Base-by-base conservation (phyloP, 2,329 filamentous ascomycete species). In the Fusarium citri region DNA sequence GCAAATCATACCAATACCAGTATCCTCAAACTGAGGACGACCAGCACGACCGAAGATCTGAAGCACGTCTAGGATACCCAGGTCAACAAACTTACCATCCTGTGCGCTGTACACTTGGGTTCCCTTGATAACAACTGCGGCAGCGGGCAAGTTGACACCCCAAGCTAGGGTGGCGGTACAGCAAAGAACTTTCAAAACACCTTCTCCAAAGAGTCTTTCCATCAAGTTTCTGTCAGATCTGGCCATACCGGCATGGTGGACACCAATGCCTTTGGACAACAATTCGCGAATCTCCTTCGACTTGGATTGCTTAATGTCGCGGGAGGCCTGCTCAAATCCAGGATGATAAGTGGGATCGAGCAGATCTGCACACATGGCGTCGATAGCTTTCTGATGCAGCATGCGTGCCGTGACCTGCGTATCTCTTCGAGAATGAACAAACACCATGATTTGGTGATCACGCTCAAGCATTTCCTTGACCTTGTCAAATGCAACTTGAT, bases 401-500 rank as follows among this genome's bases (percentile, higher is more conserved):
- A 91, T 93, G 71, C 92, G 91, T 47, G 96, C 94, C 2, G 95
- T 97, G 66, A 92, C 88, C 71, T 97, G 89, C 0, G 97, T 99
- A 74, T 99, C 97, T 77, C 97, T 94, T 26, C 96, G 88, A 2
- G 95, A 98, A 79, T 99, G 97, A 14, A 99, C 97, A 79, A 99
- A 99, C 0, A 99, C 95, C 97, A 99, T 99, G 71, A 99, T 88
- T 79, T 99, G 96, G 76, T 99, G 96, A n/a, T 93, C 94, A 62
- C 86, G 84, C 76, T 94, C 89, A 5, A 99, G 85, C 94, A 99
- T 98, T 55, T 96, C 92, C 72, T 90, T 91, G 48, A 98, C 94
- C 78, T 99, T 99, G 72, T 98, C 94, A 77, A 97, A 99, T 0
- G 94, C 90, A 5, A 94, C 90, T 25, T 86, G 86, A 73, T 99